These are phyloP conservation scores for Halenospora varia DNA, from an alignment of 495 filamentous ascomycete species.

Conservation along the genomic window DNA sequence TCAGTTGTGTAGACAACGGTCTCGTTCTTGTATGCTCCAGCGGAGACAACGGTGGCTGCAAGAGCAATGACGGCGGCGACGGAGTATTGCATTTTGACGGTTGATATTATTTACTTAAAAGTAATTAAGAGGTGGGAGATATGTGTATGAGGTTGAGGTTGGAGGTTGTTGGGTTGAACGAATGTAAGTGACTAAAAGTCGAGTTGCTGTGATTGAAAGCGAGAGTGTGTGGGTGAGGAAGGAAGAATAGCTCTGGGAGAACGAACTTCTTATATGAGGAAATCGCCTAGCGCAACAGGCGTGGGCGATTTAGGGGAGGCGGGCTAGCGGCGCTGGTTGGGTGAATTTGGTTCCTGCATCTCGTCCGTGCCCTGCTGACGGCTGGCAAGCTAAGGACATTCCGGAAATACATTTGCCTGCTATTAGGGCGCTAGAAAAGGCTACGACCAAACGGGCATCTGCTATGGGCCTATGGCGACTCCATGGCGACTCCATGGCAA, in stretches of 20 bases:
- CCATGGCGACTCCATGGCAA: too few relatives aligned
- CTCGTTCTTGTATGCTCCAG: slow-evolving; percentile 39
- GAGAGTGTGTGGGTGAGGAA: slow-evolving; percentile 42
- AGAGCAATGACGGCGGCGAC: slow-evolving; percentile 51
- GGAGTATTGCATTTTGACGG: slow-evolving; percentile 83
- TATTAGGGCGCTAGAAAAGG: too few relatives aligned
- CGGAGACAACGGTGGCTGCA: slow-evolving; percentile 59
- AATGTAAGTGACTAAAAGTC: slow-evolving; percentile 61
- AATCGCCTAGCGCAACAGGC: neutral
- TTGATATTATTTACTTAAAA: slow-evolving; percentile 40
- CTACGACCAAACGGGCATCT: neutral
- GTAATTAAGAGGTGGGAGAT: slow-evolving; percentile 33
- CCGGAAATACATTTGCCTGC: neutral
- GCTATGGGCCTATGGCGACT: too few relatives aligned
- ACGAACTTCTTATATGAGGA: slow-evolving; percentile 21
- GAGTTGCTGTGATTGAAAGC: slow-evolving; percentile 37
- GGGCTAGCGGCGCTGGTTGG: neutral
- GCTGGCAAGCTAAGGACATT: neutral
- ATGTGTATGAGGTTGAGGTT: slow-evolving; percentile 18
- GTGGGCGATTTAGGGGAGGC: too few relatives aligned
- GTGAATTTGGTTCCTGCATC: neutral
- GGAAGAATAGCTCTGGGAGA: slow-evolving; percentile 16
- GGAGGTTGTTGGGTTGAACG: slow-evolving; percentile 36
- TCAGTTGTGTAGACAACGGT: slow-evolving; percentile 61
- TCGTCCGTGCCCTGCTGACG: neutral